phyloP scores from a whole-genome alignment of 305 asterid genomes.

The Euphrasia arctica region DNA sequence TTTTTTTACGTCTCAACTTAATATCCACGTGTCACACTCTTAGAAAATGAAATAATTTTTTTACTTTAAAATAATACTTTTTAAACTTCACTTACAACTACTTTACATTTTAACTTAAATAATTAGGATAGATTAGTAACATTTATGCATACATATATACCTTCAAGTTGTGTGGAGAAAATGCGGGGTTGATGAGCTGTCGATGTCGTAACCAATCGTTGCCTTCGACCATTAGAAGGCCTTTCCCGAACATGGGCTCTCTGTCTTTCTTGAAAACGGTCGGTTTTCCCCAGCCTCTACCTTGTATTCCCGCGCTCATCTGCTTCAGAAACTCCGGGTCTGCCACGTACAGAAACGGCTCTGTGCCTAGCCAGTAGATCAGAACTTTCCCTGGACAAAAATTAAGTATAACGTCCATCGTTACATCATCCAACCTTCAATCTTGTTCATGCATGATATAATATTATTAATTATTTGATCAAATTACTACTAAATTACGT shows the following conservation, averaged over 20 bases:
- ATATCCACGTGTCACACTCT: too few relatives aligned
- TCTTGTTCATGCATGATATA: too few relatives aligned
- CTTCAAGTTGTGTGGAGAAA: conserved; percentile 71
- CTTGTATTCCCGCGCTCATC: conserved; percentile 57
- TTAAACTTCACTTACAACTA: too few relatives aligned
- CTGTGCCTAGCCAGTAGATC: conserved; percentile 83
- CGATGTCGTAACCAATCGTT: conserved; percentile 93
- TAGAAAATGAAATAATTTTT: too few relatives aligned
- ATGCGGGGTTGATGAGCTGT: conserved; percentile 77
- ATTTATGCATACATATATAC: conserved; percentile 25
- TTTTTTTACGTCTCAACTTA: too few relatives aligned
- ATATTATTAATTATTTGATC: too few relatives aligned
- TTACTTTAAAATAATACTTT: too few relatives aligned
- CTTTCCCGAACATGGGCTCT: conserved; percentile 86
- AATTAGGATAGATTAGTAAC: neutral
- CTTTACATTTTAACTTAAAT: too few relatives aligned
- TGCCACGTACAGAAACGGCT: conserved; percentile 83
- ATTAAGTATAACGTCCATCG: too few relatives aligned
- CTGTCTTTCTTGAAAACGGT: conserved; percentile 72
- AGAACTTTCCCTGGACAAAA: conserved; percentile 62
- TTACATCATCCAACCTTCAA: too few relatives aligned
- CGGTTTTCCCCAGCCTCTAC: conserved; percentile 94
- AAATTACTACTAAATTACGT: neutral
- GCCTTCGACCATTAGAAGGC: conserved; percentile 82
- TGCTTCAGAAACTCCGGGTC: conserved; percentile 68